A percentile compares a stretch with the other conserved stretches of the same genome.
Evolutionary conservation across 495 filamentous ascomycete genomes (phyloP).

Genomic region (Parmelia sp.): DNA sequence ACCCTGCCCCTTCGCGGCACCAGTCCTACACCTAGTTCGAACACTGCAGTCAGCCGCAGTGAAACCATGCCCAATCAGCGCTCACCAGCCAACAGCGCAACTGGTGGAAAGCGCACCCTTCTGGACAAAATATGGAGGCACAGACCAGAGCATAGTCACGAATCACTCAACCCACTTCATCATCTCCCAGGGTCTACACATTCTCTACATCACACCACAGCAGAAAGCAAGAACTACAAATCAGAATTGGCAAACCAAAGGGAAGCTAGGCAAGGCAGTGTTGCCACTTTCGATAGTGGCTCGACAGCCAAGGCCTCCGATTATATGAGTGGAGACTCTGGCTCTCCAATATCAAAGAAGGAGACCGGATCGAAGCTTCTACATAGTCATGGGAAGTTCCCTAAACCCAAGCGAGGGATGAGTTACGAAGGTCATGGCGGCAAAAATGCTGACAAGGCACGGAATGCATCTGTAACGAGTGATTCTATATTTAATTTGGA

Average conservation of each 20-base stretch:
- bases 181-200: slow-evolving; percentile 51
- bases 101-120: slow-evolving; percentile 54
- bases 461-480: slow-evolving; percentile 42
- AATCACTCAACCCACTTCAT: slow-evolving; percentile 40
- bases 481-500: slow-evolving; percentile 63
- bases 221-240: slow-evolving; percentile 39
- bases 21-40: slow-evolving; percentile 69
- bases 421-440: slow-evolving; percentile 43
- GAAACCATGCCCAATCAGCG: slow-evolving; percentile 46
- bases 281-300: slow-evolving; percentile 28
- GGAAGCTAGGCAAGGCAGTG: slow-evolving; percentile 40
- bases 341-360: slow-evolving; percentile 25
- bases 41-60: slow-evolving; percentile 48
- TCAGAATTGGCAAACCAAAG: slow-evolving; percentile 45
- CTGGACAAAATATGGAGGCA: slow-evolving; percentile 58
- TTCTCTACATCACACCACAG: slow-evolving; percentile 40
- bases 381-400: slow-evolving; percentile 30
- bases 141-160: slow-evolving; percentile 42
- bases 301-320: slow-evolving; percentile 27
- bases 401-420: slow-evolving; percentile 46
- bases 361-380: slow-evolving; percentile 21
- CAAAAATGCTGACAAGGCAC: slow-evolving; percentile 31
- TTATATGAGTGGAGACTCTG: slow-evolving; percentile 20
- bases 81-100: slow-evolving; percentile 49
- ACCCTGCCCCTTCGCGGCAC: slow-evolving; percentile 52